A percentile compares a stretch with the other conserved stretches of the same genome.
Evolutionary conservation across 441 rosid species (phyloP).

Genomic region (Gossypium davidsonii): DNA sequence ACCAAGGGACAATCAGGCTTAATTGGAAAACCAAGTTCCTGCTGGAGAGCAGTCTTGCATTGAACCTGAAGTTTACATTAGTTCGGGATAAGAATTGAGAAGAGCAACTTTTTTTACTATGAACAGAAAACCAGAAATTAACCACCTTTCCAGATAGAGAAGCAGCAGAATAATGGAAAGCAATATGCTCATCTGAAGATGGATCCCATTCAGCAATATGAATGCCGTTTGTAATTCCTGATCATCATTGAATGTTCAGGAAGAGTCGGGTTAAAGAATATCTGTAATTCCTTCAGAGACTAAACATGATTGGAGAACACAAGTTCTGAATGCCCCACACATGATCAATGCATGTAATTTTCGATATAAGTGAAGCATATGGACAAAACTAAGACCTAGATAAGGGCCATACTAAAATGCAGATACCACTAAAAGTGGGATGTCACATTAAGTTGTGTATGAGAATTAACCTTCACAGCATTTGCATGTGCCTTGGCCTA

Average conservation of each 20-base stretch:
- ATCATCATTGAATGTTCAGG: constrained; percentile 16
- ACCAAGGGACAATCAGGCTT: constrained; percentile 83
- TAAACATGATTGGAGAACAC: background rate
- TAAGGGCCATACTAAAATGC: background rate
- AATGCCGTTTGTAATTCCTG: constrained; percentile 94
- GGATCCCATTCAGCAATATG: constrained; percentile 84
- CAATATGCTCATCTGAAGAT: constrained; percentile 54
- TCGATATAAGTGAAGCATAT: background rate
- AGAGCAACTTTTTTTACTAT: background rate
- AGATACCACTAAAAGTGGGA: background rate
- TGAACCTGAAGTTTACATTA: constrained; percentile 41
- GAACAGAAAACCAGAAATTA: constrained; percentile 1
- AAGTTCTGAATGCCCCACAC: background rate
- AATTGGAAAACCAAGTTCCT: constrained; percentile 80
- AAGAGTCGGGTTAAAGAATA: constrained; percentile 1
- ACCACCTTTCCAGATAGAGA: constrained; percentile 81
- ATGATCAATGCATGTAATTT: background rate
- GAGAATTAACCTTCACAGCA: background rate
- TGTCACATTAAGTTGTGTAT: background rate
- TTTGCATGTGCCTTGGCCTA: background rate
- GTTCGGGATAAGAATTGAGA: constrained; percentile 15
- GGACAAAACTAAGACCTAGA: background rate
- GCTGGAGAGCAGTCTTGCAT: constrained; percentile 84
- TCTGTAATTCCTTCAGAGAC: background rate
- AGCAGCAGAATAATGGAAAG: constrained; percentile 53